Evolutionary conservation across 768 basidiomycete species (phyloP), one percentile per base, ranked within the genome.

Genomic region (Xanthoconium stramineum): DNA sequence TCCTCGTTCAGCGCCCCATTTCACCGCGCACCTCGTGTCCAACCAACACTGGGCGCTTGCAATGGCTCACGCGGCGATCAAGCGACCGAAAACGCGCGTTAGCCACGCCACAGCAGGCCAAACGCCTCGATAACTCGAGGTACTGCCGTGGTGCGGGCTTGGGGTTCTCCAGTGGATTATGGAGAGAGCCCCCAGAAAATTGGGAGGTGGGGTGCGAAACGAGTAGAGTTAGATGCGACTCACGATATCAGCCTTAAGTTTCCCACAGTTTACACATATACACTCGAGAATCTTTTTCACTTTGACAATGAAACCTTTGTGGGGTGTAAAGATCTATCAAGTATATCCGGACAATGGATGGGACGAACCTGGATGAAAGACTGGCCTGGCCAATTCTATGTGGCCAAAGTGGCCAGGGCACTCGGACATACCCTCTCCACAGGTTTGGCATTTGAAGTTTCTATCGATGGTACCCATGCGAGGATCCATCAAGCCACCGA

Each of bases 361-460:
- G 11, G 28, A 80, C 86, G 60, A 73, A 92, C 93, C 94, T 73
- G 93, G 89, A 73, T 98, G 96, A 69, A 94, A 98, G 35, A 97
- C 93, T n/a, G 96, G 94, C 65, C 94, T 81, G 43, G 93, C 93
- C 67, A 99, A 78, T 76, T 99, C 97, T 67, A 99, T 93, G 72
- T 98, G 95, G 53, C 97, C 97, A 77, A 99, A 99, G 73, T 98
- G 97, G 49, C 97, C 97, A 29, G 97, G 95, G 77, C 97, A 99
- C 72, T 98, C 97, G 17, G 94, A 88, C 95, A 98, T 98, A n/a
- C 95, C 96, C 81, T 99, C 97, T 62, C 94, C 95, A 72, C 97
- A 98, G 30, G 97, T 98, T 78, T 98, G 94, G 72, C 97, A 99
- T 78, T 98, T 98, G 78, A 96, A 95, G 72, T 95, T 94, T 63